Percentiles rank a stretch among this genome's conserved stretches.
These are phyloP conservation scores for Pythium angustatum DNA, from an alignment of 352 stramenopile genomes.

Conservation along the genomic window DNA sequence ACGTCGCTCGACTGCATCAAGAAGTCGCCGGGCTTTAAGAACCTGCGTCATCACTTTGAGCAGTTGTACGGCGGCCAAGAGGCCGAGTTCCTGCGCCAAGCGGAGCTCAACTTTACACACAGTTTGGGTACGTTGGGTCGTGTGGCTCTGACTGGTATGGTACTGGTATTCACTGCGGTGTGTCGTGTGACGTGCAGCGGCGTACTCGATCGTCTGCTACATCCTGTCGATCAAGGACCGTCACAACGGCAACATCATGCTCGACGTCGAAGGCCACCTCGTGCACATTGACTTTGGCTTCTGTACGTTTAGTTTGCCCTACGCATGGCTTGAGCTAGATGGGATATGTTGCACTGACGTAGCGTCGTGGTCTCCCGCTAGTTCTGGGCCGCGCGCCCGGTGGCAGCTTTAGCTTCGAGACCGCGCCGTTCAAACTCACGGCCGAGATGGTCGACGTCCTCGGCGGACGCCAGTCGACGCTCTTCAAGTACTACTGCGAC, in stretches of 20 bases:
- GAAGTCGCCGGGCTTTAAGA: constrained; percentile 84
- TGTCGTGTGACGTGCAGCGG: too few relatives aligned
- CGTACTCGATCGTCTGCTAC: constrained; percentile 98
- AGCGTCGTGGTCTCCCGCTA: too few relatives aligned
- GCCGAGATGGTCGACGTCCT: constrained; percentile 95
- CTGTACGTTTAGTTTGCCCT: constrained; percentile 65
- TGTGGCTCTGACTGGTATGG: constrained; percentile 9
- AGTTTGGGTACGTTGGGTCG: constrained; percentile 59
- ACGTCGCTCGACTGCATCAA: constrained; percentile 97
- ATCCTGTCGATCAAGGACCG: constrained; percentile 98
- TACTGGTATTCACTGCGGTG: constrained; percentile 57
- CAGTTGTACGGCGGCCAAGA: constrained; percentile 82
- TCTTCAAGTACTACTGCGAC: constrained; percentile 93
- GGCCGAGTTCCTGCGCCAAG: constrained; percentile 53
- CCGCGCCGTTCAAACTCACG: constrained; percentile 97
- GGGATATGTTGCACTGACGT: too few relatives aligned
- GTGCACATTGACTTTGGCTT: constrained; percentile 99
- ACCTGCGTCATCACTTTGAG: constrained; percentile 93
- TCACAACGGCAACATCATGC: constrained; percentile 99
- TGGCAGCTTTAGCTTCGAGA: constrained; percentile 96
- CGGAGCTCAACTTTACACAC: constrained; percentile 81
- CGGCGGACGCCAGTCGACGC: constrained; percentile 87
- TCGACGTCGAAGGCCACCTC: constrained; percentile 95
- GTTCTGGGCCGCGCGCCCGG: constrained; percentile 76
- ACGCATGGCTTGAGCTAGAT: too few relatives aligned